Evolutionary conservation across 805 yeast genomes (phyloP).

Genomic region (Lipomyces mesembrius): DNA sequence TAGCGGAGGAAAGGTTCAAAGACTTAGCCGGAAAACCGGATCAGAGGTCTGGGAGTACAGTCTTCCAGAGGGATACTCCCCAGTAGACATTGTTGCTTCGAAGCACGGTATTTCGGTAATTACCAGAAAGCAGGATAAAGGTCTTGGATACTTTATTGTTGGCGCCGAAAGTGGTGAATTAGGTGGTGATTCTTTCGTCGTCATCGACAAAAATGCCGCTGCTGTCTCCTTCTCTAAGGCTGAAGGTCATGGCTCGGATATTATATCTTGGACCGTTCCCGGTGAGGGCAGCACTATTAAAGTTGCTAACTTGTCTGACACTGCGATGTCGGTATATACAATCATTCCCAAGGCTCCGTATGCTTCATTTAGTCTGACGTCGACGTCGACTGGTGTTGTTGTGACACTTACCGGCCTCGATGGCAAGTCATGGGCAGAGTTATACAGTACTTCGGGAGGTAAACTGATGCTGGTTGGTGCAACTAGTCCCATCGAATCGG

Average conservation of each 20-base stretch:
- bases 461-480: not conserved
- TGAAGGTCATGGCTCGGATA: not conserved
- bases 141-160: conserved; percentile 18
- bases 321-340: not conserved
- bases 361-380: conserved; percentile 9
- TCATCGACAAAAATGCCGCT: conserved; percentile 25
- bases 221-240: conserved; percentile 16
- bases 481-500: not conserved
- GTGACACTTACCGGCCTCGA: not conserved
- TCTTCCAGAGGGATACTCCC: conserved; percentile 16
- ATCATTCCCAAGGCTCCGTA: conserved; percentile 11
- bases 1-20: conserved; percentile 23
- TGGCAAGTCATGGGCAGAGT: conserved; percentile 5
- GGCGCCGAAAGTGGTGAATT: conserved; percentile 13
- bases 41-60: conserved; percentile 12
- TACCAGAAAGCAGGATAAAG: conserved; percentile 16
- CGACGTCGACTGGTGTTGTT: conserved; percentile 1
- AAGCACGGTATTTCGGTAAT: conserved; percentile 10
- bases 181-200: not conserved
- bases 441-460: not conserved
- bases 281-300: conserved; percentile 14
- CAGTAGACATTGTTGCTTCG: conserved; percentile 16
- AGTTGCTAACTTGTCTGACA: conserved; percentile 8
- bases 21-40: conserved; percentile 19
- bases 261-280: conserved; percentile 24